Evolutionary conservation across 352 stramenopile species (phyloP).

Genomic region (Elongisporangium anandrum): DNA sequence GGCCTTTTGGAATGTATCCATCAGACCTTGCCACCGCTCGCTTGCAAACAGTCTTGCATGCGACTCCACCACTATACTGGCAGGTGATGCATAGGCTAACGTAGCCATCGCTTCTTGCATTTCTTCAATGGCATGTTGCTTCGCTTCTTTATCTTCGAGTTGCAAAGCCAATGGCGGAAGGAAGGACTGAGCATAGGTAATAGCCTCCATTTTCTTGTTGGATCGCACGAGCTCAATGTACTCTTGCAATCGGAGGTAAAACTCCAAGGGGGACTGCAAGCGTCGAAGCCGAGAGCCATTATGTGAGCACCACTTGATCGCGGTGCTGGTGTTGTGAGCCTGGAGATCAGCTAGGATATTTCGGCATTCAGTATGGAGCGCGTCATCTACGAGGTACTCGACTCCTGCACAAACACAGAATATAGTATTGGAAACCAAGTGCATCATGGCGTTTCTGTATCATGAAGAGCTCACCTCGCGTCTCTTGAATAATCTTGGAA

Average conservation of each 20-base stretch:
- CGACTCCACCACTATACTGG: conserved; percentile 52
- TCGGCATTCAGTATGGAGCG: conserved; percentile 52
- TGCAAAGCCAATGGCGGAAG: conserved; percentile 68
- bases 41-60: conserved; percentile 65
- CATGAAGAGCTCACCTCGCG: conserved; percentile 36
- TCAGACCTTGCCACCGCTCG: conserved; percentile 52
- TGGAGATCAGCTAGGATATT: conserved; percentile 51
- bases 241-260: conserved; percentile 67
- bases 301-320: conserved; percentile 64
- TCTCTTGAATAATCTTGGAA: conserved; percentile 63
- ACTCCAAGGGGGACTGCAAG: conserved; percentile 66
- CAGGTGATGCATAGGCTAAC: conserved; percentile 58
- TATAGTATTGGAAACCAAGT: conserved; percentile 4
- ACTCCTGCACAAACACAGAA: conserved; percentile 33
- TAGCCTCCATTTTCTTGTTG: conserved; percentile 60
- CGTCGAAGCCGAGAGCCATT: conserved; percentile 71
- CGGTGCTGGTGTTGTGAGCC: conserved; percentile 34
- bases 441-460: conserved; percentile 27
- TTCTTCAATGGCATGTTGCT: conserved; percentile 50
- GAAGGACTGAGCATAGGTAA: conserved; percentile 59
- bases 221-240: conserved; percentile 79
- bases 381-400: conserved; percentile 59
- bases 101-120: conserved; percentile 74
- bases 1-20: conserved; percentile 51
- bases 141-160: conserved; percentile 42